Base-by-base conservation (phyloP, 208 protist genomes). In the Trypanosoma scelopori region DNA sequence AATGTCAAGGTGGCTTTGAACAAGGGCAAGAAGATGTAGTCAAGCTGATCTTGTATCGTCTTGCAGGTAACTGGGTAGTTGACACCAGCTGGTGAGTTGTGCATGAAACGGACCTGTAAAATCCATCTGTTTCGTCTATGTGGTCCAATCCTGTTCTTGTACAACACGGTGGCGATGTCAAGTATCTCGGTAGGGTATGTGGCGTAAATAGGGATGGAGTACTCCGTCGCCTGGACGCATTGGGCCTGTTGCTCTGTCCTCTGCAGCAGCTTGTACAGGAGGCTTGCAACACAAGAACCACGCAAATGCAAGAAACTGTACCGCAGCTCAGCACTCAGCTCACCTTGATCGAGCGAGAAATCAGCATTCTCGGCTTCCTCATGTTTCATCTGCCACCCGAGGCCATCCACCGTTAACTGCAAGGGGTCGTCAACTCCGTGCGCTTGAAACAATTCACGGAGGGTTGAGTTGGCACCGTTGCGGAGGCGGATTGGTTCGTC, bases 11-110 rank as follows among this genome's bases (percentile, higher is more conserved):
- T 98, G 1, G 95, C 98, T 57, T 98, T 97, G 55, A 99, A 98
- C 15, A 99, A 82, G 6, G 98, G 98, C 37, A 91, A 64, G 82
- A 99, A 99, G 11, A 99, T 69, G 80, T 97, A 96, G 59, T 98
- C 85, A 11, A 99, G 68, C 58, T 99, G 86, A 37, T 99, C 87
- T 51, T 98, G 79, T 48, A 99, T 97, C 30, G 73, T 98, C 22
- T 78, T 63, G 60, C 81, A 86, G 47, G 77, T 66, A 56, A 74
- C 57, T 27, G 71, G 60, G 55, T 82, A 76, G 18, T 66, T 60
- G 6, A 82, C 52, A 30, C 59, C 75, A 18, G 62, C 25, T 20
- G 85, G 86, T 16, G 74, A 57, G 11, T 66, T 25, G 51, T 85
- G 64, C 57, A 89, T 94, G 48, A 98, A 82, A 52, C 92, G 87